These are phyloP conservation scores for Suhomyces prunicola DNA, from an alignment of 805 yeast genomes.

Conservation along the genomic window DNA sequence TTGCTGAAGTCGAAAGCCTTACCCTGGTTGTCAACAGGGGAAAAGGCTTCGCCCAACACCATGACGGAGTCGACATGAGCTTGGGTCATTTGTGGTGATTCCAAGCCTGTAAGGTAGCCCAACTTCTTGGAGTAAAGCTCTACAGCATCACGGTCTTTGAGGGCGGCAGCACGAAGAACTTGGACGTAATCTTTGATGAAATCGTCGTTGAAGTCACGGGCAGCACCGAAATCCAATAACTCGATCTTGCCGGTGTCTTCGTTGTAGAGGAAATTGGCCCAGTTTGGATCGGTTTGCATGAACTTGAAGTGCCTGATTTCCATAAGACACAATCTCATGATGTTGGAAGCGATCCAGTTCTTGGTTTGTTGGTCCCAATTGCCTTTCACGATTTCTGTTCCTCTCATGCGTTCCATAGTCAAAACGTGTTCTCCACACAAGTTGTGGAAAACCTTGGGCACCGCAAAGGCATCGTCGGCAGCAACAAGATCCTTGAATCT, in stretches of 20 bases:
- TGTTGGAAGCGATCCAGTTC: conserved; percentile 78
- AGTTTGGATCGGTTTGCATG: conserved; percentile 99
- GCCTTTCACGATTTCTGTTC: conserved; percentile 76
- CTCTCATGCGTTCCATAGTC: conserved; percentile 87
- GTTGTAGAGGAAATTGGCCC: conserved; percentile 96
- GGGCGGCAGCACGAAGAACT: conserved; percentile 72
- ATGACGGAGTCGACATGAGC: conserved; percentile 91
- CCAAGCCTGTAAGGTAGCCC: conserved; percentile 91
- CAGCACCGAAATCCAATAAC: conserved; percentile 92
- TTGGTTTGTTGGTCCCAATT: conserved; percentile 69
- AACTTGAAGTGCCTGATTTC: conserved; percentile 83
- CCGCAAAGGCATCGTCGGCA: conserved; percentile 61
- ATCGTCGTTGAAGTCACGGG: conserved; percentile 68
- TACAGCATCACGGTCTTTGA: conserved; percentile 60
- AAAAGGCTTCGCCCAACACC: conserved; percentile 90
- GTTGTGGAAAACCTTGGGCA: conserved; percentile 77
- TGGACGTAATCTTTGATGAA: conserved; percentile 69
- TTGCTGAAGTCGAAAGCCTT: conserved; percentile 63
- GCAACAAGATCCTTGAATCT: conserved; percentile 58
- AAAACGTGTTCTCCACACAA: conserved; percentile 78
- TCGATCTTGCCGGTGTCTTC: conserved; percentile 69
- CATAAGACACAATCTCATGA: conserved; percentile 80
- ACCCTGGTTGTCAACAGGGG: conserved; percentile 48
- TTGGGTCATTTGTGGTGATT: conserved; percentile 78
- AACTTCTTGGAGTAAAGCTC: conserved; percentile 63